A percentile compares a stretch with the other conserved stretches of the same genome.
Evolutionary conservation across 345 rosid genomes (phyloP).

Genomic region (Noccaea bulbosa): DNA sequence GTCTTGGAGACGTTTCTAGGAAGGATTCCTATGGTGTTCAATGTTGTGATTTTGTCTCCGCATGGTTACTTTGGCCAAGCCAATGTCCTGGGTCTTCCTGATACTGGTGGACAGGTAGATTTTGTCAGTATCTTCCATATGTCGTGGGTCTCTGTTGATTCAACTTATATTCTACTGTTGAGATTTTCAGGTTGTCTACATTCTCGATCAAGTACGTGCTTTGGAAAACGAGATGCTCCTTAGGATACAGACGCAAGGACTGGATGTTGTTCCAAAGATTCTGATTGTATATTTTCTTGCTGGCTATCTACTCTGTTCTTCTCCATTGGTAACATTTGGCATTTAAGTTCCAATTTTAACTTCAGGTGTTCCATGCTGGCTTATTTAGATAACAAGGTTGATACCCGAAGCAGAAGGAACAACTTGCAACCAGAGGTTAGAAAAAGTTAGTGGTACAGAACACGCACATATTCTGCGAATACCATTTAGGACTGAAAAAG

Average conservation of each 20-base stretch:
- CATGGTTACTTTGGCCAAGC: constrained; percentile 74
- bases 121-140: background rate
- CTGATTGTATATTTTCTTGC: constrained; percentile 46
- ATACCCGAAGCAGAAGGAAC: constrained; percentile 59
- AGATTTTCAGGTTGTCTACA: constrained; percentile 53
- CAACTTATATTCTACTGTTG: background rate
- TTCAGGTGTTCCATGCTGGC: constrained; percentile 3
- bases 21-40: constrained; percentile 68
- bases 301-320: background rate
- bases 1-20: constrained; percentile 67
- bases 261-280: constrained; percentile 56
- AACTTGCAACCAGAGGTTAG: constrained; percentile 59
- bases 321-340: background rate
- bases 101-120: constrained; percentile 66
- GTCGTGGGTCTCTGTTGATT: background rate
- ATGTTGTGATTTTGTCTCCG: constrained; percentile 64
- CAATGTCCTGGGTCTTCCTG: constrained; percentile 66
- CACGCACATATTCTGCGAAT: constrained; percentile 53
- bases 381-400: constrained; percentile 51
- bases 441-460: constrained; percentile 56
- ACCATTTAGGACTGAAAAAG: constrained; percentile 58
- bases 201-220: constrained; percentile 74
- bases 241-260: constrained; percentile 56
- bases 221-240: constrained; percentile 66
- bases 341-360: background rate